Evolutionary conservation across 495 filamentous ascomycete species (phyloP).

Genomic region (Oidiodendron maius): DNA sequence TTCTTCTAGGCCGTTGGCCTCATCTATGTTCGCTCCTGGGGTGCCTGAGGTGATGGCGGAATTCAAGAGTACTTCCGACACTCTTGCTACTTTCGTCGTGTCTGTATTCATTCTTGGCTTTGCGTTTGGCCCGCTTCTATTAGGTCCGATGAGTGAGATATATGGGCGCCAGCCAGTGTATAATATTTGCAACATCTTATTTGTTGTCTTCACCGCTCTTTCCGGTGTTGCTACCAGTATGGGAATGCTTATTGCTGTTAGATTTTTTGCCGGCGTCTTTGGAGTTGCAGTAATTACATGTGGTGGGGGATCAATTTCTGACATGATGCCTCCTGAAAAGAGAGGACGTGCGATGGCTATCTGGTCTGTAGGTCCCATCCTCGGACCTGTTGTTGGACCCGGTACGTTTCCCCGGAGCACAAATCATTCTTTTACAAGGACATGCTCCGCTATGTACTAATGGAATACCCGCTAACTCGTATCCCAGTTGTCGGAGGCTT

Average conservation of each 20-base stretch:
- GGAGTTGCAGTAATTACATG: slow-evolving; percentile 45
- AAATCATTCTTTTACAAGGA: no score
- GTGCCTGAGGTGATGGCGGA: slow-evolving; percentile 49
- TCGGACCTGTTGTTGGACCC: slow-evolving; percentile 49
- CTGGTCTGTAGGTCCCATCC: slow-evolving; percentile 44
- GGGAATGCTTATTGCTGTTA: slow-evolving; percentile 40
- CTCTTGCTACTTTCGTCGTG: slow-evolving; percentile 43
- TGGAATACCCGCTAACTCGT: no score
- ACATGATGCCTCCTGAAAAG: slow-evolving; percentile 37
- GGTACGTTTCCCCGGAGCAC: no score
- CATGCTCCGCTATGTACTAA: no score
- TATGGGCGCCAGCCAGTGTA: slow-evolving; percentile 17
- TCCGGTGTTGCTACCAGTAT: neutral
- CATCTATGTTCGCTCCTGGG: slow-evolving; percentile 30
- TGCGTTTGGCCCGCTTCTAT: slow-evolving; percentile 72
- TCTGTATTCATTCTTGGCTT: slow-evolving; percentile 73
- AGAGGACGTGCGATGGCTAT: slow-evolving; percentile 45
- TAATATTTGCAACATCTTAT: neutral
- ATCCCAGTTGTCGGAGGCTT: slow-evolving; percentile 49
- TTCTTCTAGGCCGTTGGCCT: slow-evolving; percentile 11
- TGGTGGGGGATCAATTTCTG: slow-evolving; percentile 48
- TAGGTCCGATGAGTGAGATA: slow-evolving; percentile 69
- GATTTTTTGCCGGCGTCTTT: slow-evolving; percentile 47
- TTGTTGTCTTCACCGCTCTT: neutral
- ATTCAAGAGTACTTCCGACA: slow-evolving; percentile 43